Percentiles rank a stretch among this genome's conserved stretches.
Evolutionary conservation across 306 rosid genomes (phyloP).

Genomic region (Abrus pulchellus): DNA sequence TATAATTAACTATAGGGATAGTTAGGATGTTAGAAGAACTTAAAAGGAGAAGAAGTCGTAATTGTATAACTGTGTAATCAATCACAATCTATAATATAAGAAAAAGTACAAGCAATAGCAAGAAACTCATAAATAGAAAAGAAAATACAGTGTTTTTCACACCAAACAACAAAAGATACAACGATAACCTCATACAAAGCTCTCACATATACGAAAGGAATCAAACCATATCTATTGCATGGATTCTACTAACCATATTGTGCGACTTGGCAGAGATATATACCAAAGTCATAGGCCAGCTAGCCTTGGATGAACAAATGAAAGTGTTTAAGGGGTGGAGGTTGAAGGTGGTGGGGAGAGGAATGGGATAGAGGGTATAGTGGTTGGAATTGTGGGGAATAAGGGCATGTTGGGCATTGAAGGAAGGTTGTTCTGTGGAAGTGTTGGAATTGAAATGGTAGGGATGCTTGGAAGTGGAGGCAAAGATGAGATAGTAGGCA

Average conservation of each 20-base stretch:
- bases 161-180: constrained; percentile 4
- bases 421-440: constrained; percentile 32
- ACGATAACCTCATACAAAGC: not conserved
- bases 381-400: constrained; percentile 46
- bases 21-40: not conserved
- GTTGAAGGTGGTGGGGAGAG: constrained; percentile 53
- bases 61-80: not conserved
- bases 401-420: constrained; percentile 37
- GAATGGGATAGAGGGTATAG: constrained; percentile 48
- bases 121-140: constrained; percentile 15
- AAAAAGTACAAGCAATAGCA: constrained; percentile 8
- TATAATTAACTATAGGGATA: too few relatives aligned
- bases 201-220: not conserved
- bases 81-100: constrained; percentile 30
- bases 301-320: not conserved
- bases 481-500: constrained; percentile 42
- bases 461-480: constrained; percentile 48
- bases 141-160: constrained; percentile 21
- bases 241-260: not conserved
- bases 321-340: constrained; percentile 17
- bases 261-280: not conserved
- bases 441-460: constrained; percentile 1
- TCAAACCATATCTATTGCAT: constrained; percentile 20
- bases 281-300: not conserved
- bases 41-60: not conserved